A percentile compares a stretch with the other conserved stretches of the same genome.
These are phyloP conservation scores for Arthromyces matolae DNA, from an alignment of 768 basidiomycete species.

Conservation along the genomic window DNA sequence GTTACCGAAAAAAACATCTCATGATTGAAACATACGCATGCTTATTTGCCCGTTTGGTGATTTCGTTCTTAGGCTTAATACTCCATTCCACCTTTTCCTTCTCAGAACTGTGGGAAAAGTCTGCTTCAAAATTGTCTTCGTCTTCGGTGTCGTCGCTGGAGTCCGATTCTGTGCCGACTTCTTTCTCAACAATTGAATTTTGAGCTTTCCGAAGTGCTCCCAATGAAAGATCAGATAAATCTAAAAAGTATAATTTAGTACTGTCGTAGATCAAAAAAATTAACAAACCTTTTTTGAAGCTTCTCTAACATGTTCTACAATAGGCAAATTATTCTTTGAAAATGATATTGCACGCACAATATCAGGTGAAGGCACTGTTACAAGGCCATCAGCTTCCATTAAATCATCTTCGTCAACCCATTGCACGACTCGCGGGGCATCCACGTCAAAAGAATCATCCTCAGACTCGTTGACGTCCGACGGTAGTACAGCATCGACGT, in stretches of 20 bases:
- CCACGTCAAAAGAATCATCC: constrained; percentile 36
- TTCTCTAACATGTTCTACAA: neutral
- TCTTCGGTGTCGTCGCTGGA: constrained; percentile 19
- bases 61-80: constrained; percentile 39
- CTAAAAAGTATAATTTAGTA: constrained; percentile 27
- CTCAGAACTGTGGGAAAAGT: neutral
- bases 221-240: constrained; percentile 58
- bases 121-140: constrained; percentile 7
- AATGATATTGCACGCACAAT: constrained; percentile 21
- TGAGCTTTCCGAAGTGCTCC: constrained; percentile 67
- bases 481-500: constrained; percentile 20
- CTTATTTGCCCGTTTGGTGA: constrained; percentile 67
- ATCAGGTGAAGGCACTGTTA: constrained; percentile 25
- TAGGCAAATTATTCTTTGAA: neutral
- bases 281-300: constrained; percentile 6
- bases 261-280: neutral
- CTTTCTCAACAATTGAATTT: constrained; percentile 41
- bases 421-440: constrained; percentile 56
- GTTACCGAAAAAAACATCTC: constrained; percentile 2
- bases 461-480: constrained; percentile 8
- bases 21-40: constrained; percentile 66
- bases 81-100: constrained; percentile 38
- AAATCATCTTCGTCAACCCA: constrained; percentile 54
- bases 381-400: constrained; percentile 29
- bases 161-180: constrained; percentile 28